Conservation (phyloP, 495 filamentous ascomycete species). For the Neurospora tetrasperma region DNA sequence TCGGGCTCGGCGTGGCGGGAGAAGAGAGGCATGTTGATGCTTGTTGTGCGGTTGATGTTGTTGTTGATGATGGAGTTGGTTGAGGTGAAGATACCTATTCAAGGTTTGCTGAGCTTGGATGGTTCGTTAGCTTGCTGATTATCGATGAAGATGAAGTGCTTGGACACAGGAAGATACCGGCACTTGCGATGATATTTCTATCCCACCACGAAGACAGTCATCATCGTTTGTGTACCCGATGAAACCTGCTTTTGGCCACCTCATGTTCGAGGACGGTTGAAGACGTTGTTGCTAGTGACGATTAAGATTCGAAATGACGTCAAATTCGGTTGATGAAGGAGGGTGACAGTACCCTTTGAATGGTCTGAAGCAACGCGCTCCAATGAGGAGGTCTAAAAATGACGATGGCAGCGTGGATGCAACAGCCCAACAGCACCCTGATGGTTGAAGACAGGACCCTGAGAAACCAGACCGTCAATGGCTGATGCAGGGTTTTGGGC, state of each 20-base stretch:
- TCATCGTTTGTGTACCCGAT: neutral
- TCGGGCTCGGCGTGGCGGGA: constrained; percentile 32
- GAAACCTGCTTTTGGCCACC: constrained; percentile 19
- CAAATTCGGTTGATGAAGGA: constrained; percentile 9
- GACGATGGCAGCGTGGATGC: constrained; percentile 4
- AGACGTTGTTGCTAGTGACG: neutral
- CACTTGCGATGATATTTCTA: neutral
- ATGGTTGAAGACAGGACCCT: neutral
- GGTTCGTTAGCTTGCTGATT: neutral
- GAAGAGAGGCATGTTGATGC: constrained; percentile 39
- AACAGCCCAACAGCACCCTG: constrained; percentile 4
- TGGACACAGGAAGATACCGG: neutral
- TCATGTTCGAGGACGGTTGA: neutral
- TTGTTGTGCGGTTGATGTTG: neutral
- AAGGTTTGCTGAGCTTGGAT: neutral
- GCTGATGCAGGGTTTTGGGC: neutral
- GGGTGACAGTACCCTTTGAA: constrained; percentile 10
- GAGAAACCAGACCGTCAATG: constrained; percentile 3
- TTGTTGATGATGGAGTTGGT: neutral
- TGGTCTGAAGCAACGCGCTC: constrained; percentile 6
- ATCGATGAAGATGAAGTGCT: neutral
- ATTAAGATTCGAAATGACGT: constrained; percentile 23
- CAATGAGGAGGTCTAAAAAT: constrained; percentile 9
- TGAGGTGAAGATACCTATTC: neutral
- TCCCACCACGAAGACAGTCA: neutral